These are phyloP conservation scores for Claviceps fusiformis DNA, from an alignment of 2,329 filamentous ascomycete species.

Conservation along the genomic window DNA sequence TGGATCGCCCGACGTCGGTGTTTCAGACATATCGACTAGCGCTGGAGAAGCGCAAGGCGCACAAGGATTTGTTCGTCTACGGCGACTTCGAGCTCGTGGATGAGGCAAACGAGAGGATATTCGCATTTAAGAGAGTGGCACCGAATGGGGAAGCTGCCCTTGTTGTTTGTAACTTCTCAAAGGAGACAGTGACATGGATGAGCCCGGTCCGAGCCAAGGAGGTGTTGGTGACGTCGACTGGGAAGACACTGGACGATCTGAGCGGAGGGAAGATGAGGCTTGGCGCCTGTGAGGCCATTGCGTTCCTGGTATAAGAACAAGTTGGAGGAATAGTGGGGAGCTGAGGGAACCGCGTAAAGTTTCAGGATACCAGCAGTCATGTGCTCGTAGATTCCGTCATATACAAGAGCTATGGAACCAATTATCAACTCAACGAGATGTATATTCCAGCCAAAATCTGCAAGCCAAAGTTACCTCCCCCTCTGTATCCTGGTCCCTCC, in stretches of 20 bases:
- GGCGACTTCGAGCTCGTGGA: slow-evolving; percentile 35
- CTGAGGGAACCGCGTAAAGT: too few relatives aligned
- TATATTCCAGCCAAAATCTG: neutral
- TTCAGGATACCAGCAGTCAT: neutral
- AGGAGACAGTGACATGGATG: slow-evolving; percentile 18
- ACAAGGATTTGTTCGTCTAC: slow-evolving; percentile 52
- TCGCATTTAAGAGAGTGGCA: slow-evolving; percentile 24
- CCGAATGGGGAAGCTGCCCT: slow-evolving; percentile 19
- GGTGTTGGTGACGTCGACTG: slow-evolving; percentile 21
- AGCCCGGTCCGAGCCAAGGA: slow-evolving; percentile 16
- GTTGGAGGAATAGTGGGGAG: neutral
- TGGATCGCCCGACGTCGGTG: slow-evolving; percentile 32
- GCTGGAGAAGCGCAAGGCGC: slow-evolving; percentile 44
- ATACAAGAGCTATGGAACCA: neutral
- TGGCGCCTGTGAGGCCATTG: slow-evolving; percentile 24
- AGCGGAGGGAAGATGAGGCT: slow-evolving; percentile 15
- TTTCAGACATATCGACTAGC: slow-evolving; percentile 49
- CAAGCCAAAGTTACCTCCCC: neutral
- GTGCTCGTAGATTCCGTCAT: neutral
- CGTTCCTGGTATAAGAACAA: slow-evolving; percentile 14
- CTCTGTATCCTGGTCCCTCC: neutral
- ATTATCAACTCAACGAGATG: neutral
- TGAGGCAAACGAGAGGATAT: slow-evolving; percentile 21
- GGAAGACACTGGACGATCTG: slow-evolving; percentile 16
- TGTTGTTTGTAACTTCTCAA: slow-evolving; percentile 26